These are phyloP conservation scores for Gracilaria caudata DNA, from an alignment of 23 red algal genomes.

Conservation along the genomic window DNA sequence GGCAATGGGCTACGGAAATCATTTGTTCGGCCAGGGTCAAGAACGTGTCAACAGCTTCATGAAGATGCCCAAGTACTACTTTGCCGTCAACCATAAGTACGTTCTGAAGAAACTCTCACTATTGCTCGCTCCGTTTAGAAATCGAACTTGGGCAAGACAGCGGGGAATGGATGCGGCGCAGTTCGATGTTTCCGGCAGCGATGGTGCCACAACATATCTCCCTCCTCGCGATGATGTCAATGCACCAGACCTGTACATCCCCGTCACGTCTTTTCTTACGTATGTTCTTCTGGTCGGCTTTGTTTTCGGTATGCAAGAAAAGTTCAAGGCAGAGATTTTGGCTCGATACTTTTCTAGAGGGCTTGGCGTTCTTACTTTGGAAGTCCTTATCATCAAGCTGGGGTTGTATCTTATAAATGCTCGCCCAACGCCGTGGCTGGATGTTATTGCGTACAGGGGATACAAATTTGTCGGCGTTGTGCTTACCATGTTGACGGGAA, in stretches of 20 bases:
- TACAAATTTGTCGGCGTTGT: constrained; percentile 99
- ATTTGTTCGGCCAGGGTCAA: constrained; percentile 38
- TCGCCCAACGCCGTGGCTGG: constrained; percentile 76
- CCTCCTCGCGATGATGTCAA: constrained; percentile 97
- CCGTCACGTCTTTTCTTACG: constrained; percentile 89
- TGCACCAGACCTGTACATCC: constrained; percentile 99
- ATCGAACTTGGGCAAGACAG: constrained; percentile 64
- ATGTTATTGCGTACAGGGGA: constrained; percentile 90
- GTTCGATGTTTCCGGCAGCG: constrained; percentile 57
- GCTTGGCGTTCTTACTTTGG: constrained; percentile 72
- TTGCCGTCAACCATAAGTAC: constrained; percentile 88
- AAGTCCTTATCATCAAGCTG: constrained; percentile 91
- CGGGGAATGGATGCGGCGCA: constrained; percentile 46
- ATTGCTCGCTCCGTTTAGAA: constrained; percentile 78
- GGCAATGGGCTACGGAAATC: constrained; percentile 41
- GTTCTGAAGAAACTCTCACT: constrained; percentile 88
- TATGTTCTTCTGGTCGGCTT: constrained; percentile 95
- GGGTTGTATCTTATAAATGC: constrained; percentile 87
- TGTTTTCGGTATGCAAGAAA: constrained; percentile 82
- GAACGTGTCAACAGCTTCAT: constrained; percentile 45
- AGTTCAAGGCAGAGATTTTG: constrained; percentile 89
- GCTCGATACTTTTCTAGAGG: constrained; percentile 76
- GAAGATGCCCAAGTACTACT: constrained; percentile 93
- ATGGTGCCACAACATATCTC: constrained; percentile 68
- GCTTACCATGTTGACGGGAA: constrained; percentile 46